phyloP scores from a whole-genome alignment of 192 early-diverging fungal species.

The Pilobolus umbonatus region DNA sequence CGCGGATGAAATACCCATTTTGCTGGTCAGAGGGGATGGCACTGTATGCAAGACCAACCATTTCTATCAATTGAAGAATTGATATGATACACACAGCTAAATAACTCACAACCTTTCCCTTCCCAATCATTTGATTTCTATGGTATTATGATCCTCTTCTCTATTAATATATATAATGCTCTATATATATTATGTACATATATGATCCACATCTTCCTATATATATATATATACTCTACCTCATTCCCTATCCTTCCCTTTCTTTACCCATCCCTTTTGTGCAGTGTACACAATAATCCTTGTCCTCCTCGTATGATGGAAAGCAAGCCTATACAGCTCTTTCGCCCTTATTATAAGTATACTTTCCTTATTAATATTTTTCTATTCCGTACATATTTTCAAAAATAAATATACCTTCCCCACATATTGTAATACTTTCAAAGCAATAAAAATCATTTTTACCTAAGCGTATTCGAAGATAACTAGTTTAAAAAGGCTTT shows the following conservation, averaged over 20 bases:
- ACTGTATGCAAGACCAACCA: constrained; percentile 37
- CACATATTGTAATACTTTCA: no score
- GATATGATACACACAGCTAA: not conserved
- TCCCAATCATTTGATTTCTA: not conserved
- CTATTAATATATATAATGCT: not conserved
- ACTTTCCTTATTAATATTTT: no score
- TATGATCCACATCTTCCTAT: not conserved
- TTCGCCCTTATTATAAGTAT: no score
- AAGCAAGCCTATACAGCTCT: no score
- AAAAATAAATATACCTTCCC: no score
- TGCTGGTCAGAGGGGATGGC: constrained; percentile 36
- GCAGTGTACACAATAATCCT: no score
- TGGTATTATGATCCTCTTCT: not conserved
- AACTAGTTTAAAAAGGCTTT: no score
- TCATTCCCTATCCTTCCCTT: not conserved
- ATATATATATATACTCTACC: not conserved
- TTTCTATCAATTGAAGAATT: constrained; percentile 24
- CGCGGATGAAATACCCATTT: constrained; percentile 19
- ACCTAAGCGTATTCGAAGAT: no score
- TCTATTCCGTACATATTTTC: no score
- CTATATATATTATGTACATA: not conserved
- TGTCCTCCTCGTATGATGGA: no score
- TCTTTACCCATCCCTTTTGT: no score
- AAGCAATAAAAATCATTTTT: no score
- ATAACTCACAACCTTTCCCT: not conserved